phyloP scores from a whole-genome alignment of 2,329 filamentous ascomycete species.

The Helotiales sp. region DNA sequence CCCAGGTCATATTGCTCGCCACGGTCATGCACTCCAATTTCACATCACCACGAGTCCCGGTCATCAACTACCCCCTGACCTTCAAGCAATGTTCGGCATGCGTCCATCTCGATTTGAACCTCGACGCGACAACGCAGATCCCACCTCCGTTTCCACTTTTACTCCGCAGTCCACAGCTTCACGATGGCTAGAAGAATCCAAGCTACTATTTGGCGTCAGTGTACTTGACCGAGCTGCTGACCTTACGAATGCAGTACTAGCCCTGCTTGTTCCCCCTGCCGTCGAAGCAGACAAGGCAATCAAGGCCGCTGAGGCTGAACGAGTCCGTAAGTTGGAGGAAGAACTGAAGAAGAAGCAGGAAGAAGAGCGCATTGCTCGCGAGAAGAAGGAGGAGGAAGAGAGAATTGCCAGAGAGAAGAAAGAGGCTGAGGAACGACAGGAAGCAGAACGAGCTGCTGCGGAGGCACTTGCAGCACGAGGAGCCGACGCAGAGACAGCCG shows the following conservation, averaged over 20 bases:
- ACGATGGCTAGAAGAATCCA: slow-evolving; percentile 88
- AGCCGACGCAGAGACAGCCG: slow-evolving; percentile 46
- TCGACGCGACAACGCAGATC: slow-evolving; percentile 32
- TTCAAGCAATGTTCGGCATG: slow-evolving; percentile 44
- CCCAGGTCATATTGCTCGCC: slow-evolving; percentile 37
- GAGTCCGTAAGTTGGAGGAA: slow-evolving; percentile 55
- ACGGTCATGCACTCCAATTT: slow-evolving; percentile 57
- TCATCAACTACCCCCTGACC: slow-evolving; percentile 51
- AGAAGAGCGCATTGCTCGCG: slow-evolving; percentile 63
- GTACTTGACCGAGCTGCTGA: slow-evolving; percentile 69
- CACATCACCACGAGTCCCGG: slow-evolving; percentile 54
- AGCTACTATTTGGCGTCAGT: slow-evolving; percentile 74
- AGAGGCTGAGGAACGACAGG: slow-evolving; percentile 68
- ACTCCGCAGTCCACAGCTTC: slow-evolving; percentile 67
- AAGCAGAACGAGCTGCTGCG: slow-evolving; percentile 55
- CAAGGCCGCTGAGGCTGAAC: slow-evolving; percentile 59
- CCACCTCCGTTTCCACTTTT: slow-evolving; percentile 50
- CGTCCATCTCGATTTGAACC: slow-evolving; percentile 26
- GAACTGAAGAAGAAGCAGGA: slow-evolving; percentile 63
- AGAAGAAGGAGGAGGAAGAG: slow-evolving; percentile 72
- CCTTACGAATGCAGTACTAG: slow-evolving; percentile 68
- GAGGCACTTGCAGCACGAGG: slow-evolving; percentile 50
- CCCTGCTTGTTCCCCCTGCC: slow-evolving; percentile 77
- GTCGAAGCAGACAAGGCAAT: slow-evolving; percentile 76
- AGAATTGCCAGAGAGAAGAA: slow-evolving; percentile 65